Base-by-base conservation (phyloP, 2,329 filamentous ascomycete genomes). In the Parastagonospora avenae region DNA sequence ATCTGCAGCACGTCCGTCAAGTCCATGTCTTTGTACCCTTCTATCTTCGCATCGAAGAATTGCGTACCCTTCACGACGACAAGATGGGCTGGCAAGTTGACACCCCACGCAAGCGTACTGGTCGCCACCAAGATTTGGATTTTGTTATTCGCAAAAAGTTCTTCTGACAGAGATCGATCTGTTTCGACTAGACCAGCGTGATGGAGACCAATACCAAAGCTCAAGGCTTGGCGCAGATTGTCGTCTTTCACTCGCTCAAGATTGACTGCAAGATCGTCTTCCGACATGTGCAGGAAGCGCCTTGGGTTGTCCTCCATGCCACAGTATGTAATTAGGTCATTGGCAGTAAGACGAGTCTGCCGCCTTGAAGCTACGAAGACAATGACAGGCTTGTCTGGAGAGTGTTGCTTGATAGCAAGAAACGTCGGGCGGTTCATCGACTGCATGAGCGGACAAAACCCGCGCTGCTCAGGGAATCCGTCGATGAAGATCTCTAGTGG, bases 401-500 rank as follows among this genome's bases (percentile, higher is more conserved):
- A 97, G 74, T 99, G 95, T 9, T 88, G 91, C 74, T 99, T 97
- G 74, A 99, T 94, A 0, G 94, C 94, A 29, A 97, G 79, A 75
- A 97, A 99, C 0, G 94, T 97, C 2, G 94, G 94, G 6, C 94
- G 84, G 68, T 99, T 99, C 94, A 99, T 99, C 0, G 92, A 96
- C 75, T 97, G 93, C 94, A 99, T 99, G 59, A 99, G 76, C 0
- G 94, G 92, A 65, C 93, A 97, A 78, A 99, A 99, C 0, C 94
- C 94, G 52, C 93, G 85, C 61, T 94, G 89, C 68, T 97, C 91
- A 0, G 94, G 92, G 70, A 99, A 99, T 0, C 94, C 95, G 71
- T 99, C 94, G 60, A 99, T 99, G 74, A 91, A 99, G 37, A 97
- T 90, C 72, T 99, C 93, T 33, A 99, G 76, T 0, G 95, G 94